phyloP scores from a whole-genome alignment of 805 yeast species.

The Debaryomyces hansenii region DNA sequence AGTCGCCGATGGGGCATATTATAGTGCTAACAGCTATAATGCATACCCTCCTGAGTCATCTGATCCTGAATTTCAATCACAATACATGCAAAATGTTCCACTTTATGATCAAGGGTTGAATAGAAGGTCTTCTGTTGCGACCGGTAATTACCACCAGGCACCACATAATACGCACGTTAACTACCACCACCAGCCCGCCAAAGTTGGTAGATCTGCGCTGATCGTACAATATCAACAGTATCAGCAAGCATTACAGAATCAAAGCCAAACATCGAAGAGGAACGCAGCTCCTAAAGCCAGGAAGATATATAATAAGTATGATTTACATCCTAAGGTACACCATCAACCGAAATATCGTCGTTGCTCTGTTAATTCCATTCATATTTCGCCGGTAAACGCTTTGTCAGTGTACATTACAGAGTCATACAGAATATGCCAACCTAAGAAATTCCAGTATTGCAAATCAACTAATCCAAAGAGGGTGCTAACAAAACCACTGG shows the following conservation, averaged over 20 bases:
- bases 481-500: constrained; percentile 89
- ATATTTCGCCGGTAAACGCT: constrained; percentile 78
- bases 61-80: constrained; percentile 7
- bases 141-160: constrained; percentile 13
- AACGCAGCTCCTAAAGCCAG: constrained; percentile 49
- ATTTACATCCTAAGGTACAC: constrained; percentile 61
- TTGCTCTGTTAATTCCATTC: constrained; percentile 61
- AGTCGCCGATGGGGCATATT: constrained; percentile 26
- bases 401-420: constrained; percentile 74
- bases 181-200: constrained; percentile 10
- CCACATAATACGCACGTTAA: constrained; percentile 8
- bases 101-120: constrained; percentile 1
- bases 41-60: constrained; percentile 4
- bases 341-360: constrained; percentile 69
- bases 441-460: constrained; percentile 72
- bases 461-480: constrained; percentile 86
- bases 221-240: constrained; percentile 35
- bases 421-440: constrained; percentile 82
- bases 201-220: constrained; percentile 27
- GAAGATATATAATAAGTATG: constrained; percentile 43
- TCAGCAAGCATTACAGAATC: constrained; percentile 27
- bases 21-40: constrained; percentile 14
- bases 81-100: constrained; percentile 9
- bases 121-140: constrained; percentile 26
- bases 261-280: constrained; percentile 17